These are phyloP conservation scores for Thuidium tamariscinum DNA, from an alignment of 225 moss, liverwort and hornwort genomes.

Conservation along the genomic window DNA sequence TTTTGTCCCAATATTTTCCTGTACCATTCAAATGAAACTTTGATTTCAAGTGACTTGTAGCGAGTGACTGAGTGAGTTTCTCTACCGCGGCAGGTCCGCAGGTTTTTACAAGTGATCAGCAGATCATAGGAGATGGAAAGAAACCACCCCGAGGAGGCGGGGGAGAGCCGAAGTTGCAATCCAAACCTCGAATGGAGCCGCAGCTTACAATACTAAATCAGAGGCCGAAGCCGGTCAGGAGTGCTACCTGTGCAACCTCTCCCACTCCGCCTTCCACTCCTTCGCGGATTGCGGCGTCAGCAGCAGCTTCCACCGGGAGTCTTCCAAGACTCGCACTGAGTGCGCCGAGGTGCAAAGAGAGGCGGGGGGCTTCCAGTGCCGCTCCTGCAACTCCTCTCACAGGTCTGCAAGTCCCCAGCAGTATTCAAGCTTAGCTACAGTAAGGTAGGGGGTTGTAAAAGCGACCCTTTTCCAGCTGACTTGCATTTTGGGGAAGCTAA, in stretches of 20 bases:
- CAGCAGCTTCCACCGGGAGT: neutral
- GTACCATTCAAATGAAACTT: neutral
- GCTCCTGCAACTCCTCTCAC: neutral
- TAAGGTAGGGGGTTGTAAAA: too few relatives aligned
- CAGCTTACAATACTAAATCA: neutral
- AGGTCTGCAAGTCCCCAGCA: neutral
- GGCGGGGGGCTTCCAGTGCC: neutral
- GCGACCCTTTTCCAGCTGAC: too few relatives aligned
- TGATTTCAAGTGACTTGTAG: neutral
- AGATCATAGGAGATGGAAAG: neutral
- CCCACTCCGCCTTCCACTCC: neutral
- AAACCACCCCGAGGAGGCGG: neutral
- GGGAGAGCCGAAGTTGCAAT: neutral
- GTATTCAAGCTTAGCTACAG: neutral
- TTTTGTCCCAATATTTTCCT: neutral
- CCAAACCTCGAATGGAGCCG: neutral
- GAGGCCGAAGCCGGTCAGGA: neutral
- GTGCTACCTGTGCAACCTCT: neutral
- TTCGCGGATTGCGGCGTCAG: neutral
- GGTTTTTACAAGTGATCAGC: neutral
- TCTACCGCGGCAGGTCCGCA: neutral
- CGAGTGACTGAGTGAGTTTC: neutral
- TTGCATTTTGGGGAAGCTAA: too few relatives aligned
- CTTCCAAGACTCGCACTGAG: neutral
- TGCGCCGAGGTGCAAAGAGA: neutral